Percentiles rank a stretch among this genome's conserved stretches.
Conservation (phyloP, 1,284 basidiomycete genomes). For the Microbotryum scabiosae region DNA sequence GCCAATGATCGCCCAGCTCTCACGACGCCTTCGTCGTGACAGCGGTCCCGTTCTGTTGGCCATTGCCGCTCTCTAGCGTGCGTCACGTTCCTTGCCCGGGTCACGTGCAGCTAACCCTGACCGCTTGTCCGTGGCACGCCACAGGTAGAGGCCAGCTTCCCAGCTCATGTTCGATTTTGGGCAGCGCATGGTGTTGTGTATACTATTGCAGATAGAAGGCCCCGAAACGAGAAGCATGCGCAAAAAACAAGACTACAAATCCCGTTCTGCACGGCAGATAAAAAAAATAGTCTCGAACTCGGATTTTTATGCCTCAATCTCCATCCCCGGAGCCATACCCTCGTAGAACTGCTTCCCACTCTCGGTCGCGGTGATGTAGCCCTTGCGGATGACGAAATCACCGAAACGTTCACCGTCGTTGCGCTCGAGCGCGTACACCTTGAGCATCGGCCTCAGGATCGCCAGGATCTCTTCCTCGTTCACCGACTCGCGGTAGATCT, state of each 20-base stretch:
- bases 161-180: too few relatives aligned
- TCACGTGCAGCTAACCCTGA: too few relatives aligned
- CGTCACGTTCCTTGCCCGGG: too few relatives aligned
- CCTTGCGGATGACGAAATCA: slow-evolving; percentile 70
- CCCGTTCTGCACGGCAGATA: too few relatives aligned
- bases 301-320: slow-evolving; percentile 6
- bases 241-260: not conserved
- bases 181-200: not conserved
- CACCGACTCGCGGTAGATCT: slow-evolving; percentile 60
- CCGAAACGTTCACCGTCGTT: slow-evolving; percentile 87
- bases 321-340: too few relatives aligned
- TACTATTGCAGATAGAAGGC: not conserved
- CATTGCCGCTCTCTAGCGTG: too few relatives aligned
- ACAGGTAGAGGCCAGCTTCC: too few relatives aligned
- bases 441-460: slow-evolving; percentile 86
- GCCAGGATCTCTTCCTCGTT: slow-evolving; percentile 88
- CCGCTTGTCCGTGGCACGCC: too few relatives aligned
- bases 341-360: slow-evolving; percentile 31
- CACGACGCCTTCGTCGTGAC: too few relatives aligned
- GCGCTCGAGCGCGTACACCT: slow-evolving; percentile 80
- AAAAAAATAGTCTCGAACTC: not conserved
- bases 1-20: too few relatives aligned
- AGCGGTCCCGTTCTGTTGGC: too few relatives aligned
- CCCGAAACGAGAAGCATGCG: not conserved
- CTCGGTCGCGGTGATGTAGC: slow-evolving; percentile 30